Evolutionary conservation across 768 basidiomycete genomes (phyloP).

Genomic region (Imleria badia): DNA sequence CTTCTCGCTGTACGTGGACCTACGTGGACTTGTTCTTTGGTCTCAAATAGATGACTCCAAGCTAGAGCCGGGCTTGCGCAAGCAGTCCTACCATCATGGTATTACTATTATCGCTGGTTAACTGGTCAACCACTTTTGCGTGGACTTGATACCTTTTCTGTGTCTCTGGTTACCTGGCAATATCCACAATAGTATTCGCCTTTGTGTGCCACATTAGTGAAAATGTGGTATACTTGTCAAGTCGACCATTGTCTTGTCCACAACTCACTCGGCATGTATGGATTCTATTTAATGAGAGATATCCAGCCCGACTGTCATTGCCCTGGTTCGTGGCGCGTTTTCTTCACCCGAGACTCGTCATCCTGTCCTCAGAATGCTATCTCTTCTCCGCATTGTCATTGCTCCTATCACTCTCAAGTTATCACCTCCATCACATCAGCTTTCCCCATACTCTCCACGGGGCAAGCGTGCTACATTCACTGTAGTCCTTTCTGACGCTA

Average conservation of each 20-base stretch:
- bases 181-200: constrained; percentile 3
- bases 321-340: not conserved
- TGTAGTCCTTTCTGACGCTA: not conserved
- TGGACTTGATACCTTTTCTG: not conserved
- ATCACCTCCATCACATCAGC: not conserved
- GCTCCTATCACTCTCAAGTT: constrained; percentile 6
- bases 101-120: not conserved
- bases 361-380: constrained; percentile 9
- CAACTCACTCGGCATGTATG: not conserved
- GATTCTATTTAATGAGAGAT: constrained; percentile 17
- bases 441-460: not conserved
- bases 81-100: not conserved
- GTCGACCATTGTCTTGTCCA: constrained; percentile 19
- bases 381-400: constrained; percentile 4
- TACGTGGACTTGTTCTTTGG: too few species aligned
- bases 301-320: not conserved
- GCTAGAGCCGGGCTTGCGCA: not conserved
- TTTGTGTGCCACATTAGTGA: constrained; percentile 8
- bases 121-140: not conserved
- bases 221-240: not conserved
- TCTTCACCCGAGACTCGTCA: not conserved
- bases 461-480: constrained; percentile 6
- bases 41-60: not conserved
- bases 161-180: not conserved
- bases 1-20: too few species aligned